Base-by-base conservation (phyloP, 1,284 basidiomycete species). In the Ceratobasidium sp. region DNA sequence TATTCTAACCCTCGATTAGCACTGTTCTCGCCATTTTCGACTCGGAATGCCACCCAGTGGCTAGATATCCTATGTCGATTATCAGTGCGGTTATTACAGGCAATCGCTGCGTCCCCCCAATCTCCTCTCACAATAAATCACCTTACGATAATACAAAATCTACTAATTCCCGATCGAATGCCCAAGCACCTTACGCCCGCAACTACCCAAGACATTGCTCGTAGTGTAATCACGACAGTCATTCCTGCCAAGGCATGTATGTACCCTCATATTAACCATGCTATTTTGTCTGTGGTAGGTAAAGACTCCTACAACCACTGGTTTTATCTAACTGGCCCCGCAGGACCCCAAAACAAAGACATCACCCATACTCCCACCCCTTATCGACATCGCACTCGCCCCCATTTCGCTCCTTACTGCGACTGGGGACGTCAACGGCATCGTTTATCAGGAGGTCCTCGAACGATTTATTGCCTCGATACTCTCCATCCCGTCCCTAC, bases 401-500 rank as follows among this genome's bases (percentile, higher is more conserved):
- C 56, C 76, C 82, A 53, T 77, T 39, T 71, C 74, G 44, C 68
- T 42, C 19, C 62, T n/a, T 6, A 47, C 33, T 11, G 44, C 33
- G n/a, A 66, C 49, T 29, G 50, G 50, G 7, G 30, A 52, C 2
- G 39, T 30, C 39, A 66, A 50, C 7, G 60, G 60, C 16, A 66
- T 66, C 29, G 60, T 66, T 11, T 72, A 71, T 47, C 36, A 53
- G 13, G 56, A 30, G 3, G 62, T 71, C 25, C 59, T 75, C 29
- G 33, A 60, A 19, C 76, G 76, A 19, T 74, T 87, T 42, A 72
- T 86, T 47, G 74, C 77, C 2, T 75, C 80, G 68, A 83, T 91
- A 64, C 78, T 90, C 60, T 81, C 85, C 5, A 81, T 90, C 52
- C 85, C 85, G 0, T 77, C 87, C 0, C 81, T 91, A 1, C 88